Evolutionary conservation across 2,329 filamentous ascomycete species (phyloP).

Genomic region (Balansia obtecta): DNA sequence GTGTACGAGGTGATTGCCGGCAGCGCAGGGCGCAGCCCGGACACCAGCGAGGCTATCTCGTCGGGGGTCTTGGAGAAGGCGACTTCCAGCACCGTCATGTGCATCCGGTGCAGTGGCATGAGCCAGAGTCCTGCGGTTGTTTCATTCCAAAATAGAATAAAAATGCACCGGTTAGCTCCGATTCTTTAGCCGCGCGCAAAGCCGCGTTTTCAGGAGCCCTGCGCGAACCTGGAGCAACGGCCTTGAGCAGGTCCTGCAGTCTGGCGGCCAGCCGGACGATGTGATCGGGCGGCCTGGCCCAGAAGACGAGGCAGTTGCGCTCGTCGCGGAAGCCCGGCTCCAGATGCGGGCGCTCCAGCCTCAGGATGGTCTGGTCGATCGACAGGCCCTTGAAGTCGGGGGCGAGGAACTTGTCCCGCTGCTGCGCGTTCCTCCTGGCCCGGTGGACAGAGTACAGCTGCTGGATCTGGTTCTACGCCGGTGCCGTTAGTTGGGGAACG

Average conservation of each 20-base stretch:
- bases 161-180: too few species aligned
- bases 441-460: slow-evolving; percentile 63
- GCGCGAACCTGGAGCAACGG: slow-evolving; percentile 57
- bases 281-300: slow-evolving; percentile 68
- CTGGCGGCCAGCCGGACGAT: slow-evolving; percentile 54
- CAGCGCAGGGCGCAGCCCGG: slow-evolving; percentile 42
- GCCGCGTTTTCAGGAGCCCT: too few species aligned
- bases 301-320: slow-evolving; percentile 75
- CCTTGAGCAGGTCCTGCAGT: slow-evolving; percentile 54
- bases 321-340: slow-evolving; percentile 62
- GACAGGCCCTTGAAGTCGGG: slow-evolving; percentile 56
- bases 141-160: too few species aligned
- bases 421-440: slow-evolving; percentile 60
- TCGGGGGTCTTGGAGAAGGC: slow-evolving; percentile 62
- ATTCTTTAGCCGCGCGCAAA: too few species aligned
- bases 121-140: slow-evolving; percentile 80
- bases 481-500: too few species aligned
- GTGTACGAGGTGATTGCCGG: slow-evolving; percentile 54
- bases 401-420: slow-evolving; percentile 60
- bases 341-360: slow-evolving; percentile 49
- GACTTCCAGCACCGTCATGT: slow-evolving; percentile 77
- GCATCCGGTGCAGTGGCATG: slow-evolving; percentile 67
- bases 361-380: slow-evolving; percentile 63
- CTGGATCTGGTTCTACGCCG: slow-evolving; percentile 51
- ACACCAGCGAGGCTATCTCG: slow-evolving; percentile 54